Evolutionary conservation across 163 green algal species (phyloP), one percentile per base, ranked within the genome.

Genomic region (Chlorella variabilis): DNA sequence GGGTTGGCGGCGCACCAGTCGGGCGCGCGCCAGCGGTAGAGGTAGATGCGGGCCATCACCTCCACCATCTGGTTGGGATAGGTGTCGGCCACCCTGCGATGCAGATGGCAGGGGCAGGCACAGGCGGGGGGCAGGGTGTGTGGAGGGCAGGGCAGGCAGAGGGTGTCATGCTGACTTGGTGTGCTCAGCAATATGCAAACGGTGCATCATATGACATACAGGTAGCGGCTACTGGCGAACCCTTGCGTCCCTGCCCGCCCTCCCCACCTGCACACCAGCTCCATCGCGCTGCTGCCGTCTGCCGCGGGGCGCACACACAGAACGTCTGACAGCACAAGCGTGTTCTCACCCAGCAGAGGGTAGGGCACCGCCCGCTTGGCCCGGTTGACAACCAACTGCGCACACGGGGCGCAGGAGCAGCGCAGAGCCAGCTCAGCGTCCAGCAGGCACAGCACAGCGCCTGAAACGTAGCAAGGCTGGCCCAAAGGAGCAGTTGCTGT

Each of bases 321-420:
- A 39, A 81, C 36, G 31, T 81, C 75, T 29, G 76, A 90, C 45
- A 98, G 80, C 65, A 92, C 88, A 41, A 98, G 87, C 8, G 93
- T 97, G 89, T 97, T 97, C 27, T 96, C 90, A 7, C 83, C 78
- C 45, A 96, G 85, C 23, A 88, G 54, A 0, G 92, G 88, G 34
- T 89, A 90, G 23, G 94, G 94, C 15, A 96, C 80, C 6, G 82
- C 74, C 48, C 84, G 56, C 1, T 82, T 71, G 0, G 84, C 86
- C 0, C 74, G 84, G 13, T 81, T 84, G 4, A 90, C 65, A 29
- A 96, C 87, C n/a, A 86, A 83, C 51, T 67, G 74, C 1, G 75
- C 87, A 27, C 11, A 54, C 15, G 45, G 11, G 45, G 15, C 11
- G 15, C 45, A 54, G 15, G 45, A 54, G 45, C 11, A 18, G 45